Evolutionary conservation across 306 rosid species (phyloP).

Genomic region (Notholithocarpus densiflorus): DNA sequence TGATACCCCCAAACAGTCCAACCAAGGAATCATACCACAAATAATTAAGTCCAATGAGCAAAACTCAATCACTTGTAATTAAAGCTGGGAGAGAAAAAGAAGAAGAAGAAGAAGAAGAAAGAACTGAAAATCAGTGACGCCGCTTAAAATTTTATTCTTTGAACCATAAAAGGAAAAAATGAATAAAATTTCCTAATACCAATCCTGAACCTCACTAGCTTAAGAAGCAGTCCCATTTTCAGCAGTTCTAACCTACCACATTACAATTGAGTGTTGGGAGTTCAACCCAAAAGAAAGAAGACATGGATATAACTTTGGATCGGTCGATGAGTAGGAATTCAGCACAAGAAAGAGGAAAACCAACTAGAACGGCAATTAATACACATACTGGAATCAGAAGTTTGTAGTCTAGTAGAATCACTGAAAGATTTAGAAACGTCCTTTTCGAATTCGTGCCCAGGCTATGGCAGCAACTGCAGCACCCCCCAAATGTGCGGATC

Average conservation of each 20-base stretch:
- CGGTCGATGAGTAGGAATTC: not conserved
- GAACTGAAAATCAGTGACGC: not conserved
- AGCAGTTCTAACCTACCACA: not conserved
- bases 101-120: not conserved
- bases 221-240: not conserved
- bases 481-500: conserved; percentile 90
- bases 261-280: not conserved
- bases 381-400: not conserved
- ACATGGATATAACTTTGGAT: not conserved
- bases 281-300: not conserved
- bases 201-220: not conserved
- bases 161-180: not conserved
- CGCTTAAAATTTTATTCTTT: not conserved
- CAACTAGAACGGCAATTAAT: not conserved
- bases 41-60: too few species aligned
- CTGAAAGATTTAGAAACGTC: conserved; percentile 45
- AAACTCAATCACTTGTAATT: too few species aligned
- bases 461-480: conserved; percentile 83
- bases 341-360: not conserved
- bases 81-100: not conserved
- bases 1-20: too few species aligned
- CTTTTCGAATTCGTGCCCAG: conserved; percentile 69
- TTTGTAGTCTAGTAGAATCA: not conserved
- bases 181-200: not conserved
- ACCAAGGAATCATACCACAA: too few species aligned